Base-by-base conservation (phyloP, 352 stramenopile species). In the Blastocystis sp. region DNA sequence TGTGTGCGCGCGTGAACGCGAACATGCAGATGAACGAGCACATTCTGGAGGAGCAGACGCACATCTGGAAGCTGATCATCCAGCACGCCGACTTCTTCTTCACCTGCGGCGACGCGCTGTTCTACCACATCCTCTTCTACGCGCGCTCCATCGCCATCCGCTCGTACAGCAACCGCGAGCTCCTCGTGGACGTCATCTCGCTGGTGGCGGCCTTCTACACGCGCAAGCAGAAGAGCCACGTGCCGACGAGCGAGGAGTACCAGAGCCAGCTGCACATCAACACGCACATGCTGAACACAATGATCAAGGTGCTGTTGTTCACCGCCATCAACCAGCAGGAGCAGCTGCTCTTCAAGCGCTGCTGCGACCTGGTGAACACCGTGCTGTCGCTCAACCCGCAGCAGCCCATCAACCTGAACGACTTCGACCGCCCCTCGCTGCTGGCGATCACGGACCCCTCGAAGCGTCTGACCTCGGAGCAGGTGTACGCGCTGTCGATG, bases 1-100 rank as follows among this genome's bases (percentile, higher is more conserved):
- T 85, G 61, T 67, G 45, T n/a, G 9, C 24, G 37, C 35, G 74
- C 41, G 50, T 85, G 2, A 29, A 41, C 13, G 35, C 26, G 74
- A 85, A 85, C 60, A 37, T 85, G 13, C 35, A 21, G 26, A 85
- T 85, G 74, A 85, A 85, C 41, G 74, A 85, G 35, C 74, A 85
- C 41, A 55, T 85, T 31, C 31, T 85, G 19, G 55, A 69, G 10
- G 50, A 85, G 51, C 74, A 85, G 61, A 85, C 41, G 35, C 74
- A 85, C 26, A 69, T 85, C 55, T 85, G 50, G 74, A 67, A 41
- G 10, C 51, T 85, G 37, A 63, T 85, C 19, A 85, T 85, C 35
- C 74, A 85, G 51, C 61, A 51, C 19, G n/a, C 74, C 10, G 74
- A 85, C 33, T 69, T 85, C 50, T 85, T 85, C 45, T 85, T 69